Conservation (phyloP, 352 stramenopile species). For the Phytophthora sp. region DNA sequence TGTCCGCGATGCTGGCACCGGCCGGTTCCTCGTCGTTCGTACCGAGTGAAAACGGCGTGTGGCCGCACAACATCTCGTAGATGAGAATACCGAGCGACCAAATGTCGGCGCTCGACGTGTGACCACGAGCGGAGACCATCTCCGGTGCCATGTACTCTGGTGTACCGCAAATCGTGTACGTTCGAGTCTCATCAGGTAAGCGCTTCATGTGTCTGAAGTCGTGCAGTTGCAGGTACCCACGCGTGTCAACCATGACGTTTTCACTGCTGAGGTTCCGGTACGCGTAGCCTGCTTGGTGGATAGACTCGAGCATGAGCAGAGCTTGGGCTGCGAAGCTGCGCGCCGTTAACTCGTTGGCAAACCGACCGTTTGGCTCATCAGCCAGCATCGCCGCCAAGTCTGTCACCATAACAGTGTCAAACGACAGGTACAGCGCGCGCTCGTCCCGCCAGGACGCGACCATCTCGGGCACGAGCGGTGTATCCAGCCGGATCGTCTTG, state of each 20-base stretch:
- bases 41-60: constrained; percentile 75
- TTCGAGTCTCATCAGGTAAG: constrained; percentile 78
- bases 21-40: constrained; percentile 12
- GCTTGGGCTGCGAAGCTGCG: constrained; percentile 72
- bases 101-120: constrained; percentile 81
- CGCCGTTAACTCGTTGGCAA: constrained; percentile 56
- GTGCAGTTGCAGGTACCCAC: constrained; percentile 84
- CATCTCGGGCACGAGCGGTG: constrained; percentile 76
- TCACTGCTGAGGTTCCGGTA: constrained; percentile 89
- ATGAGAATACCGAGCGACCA: constrained; percentile 88
- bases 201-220: constrained; percentile 90
- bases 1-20: constrained; percentile 38
- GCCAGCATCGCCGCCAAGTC: constrained; percentile 66
- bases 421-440: constrained; percentile 80
- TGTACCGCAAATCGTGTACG: constrained; percentile 89
- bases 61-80: constrained; percentile 87
- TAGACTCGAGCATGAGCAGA: constrained; percentile 85
- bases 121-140: constrained; percentile 84
- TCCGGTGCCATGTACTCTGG: constrained; percentile 91
- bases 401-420: constrained; percentile 72
- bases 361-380: constrained; percentile 60
- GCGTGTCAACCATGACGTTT: constrained; percentile 83
- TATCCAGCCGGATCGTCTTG: constrained; percentile 72
- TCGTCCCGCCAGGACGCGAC: constrained; percentile 82
- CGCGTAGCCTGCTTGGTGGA: constrained; percentile 78